phyloP scores from a whole-genome alignment of 495 filamentous ascomycete species.

The Amphirosellinia nigrospora region DNA sequence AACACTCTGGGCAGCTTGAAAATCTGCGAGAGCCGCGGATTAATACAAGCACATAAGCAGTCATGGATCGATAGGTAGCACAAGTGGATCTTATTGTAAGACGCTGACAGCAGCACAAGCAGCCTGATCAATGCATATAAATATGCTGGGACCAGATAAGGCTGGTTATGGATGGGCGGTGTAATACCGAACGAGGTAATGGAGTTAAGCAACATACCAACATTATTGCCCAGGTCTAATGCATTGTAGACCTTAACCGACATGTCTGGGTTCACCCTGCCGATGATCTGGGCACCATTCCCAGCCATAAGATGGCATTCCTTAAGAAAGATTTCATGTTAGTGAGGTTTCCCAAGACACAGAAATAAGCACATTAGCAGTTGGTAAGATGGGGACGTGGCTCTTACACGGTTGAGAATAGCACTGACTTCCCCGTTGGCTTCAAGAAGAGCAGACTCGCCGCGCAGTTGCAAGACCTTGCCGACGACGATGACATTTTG shows the following conservation, averaged over 20 bases:
- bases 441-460: slow-evolving; percentile 80
- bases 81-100: not conserved
- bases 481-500: slow-evolving; percentile 84
- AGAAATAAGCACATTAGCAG: not conserved
- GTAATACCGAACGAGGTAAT: not conserved
- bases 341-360: not conserved
- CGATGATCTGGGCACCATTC: slow-evolving; percentile 85
- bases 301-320: slow-evolving; percentile 80
- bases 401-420: slow-evolving; percentile 69
- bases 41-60: slow-evolving; percentile 14
- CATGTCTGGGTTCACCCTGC: slow-evolving; percentile 84
- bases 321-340: slow-evolving; percentile 40
- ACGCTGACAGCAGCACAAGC: slow-evolving; percentile 3
- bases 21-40: slow-evolving; percentile 63
- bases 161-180: not conserved
- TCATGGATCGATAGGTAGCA: slow-evolving; percentile 10
- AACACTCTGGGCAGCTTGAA: slow-evolving; percentile 76
- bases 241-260: slow-evolving; percentile 75
- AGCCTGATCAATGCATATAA: not conserved
- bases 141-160: not conserved
- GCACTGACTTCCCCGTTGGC: slow-evolving; percentile 74
- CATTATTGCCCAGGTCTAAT: slow-evolving; percentile 76
- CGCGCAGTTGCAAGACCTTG: slow-evolving; percentile 78
- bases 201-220: slow-evolving; percentile 57
- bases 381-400: not conserved